phyloP scores from a whole-genome alignment of 148 eudicot genomes.

The Bassia scoparia region DNA sequence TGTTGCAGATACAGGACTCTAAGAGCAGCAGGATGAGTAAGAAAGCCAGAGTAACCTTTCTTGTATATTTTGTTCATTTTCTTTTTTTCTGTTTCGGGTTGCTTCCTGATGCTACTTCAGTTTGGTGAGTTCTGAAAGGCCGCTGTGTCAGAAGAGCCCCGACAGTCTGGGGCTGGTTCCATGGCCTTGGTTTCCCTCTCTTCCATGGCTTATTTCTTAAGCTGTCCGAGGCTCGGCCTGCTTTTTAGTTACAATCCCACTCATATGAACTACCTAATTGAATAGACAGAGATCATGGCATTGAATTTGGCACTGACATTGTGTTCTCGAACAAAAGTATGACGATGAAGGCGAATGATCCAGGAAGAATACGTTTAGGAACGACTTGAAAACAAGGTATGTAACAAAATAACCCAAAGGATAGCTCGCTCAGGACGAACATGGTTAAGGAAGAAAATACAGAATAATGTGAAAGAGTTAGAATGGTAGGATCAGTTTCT shows the following conservation, averaged over 20 bases:
- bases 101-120: conserved; percentile 44
- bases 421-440: conserved; percentile 72
- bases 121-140: conserved; percentile 45
- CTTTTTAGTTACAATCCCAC: conserved; percentile 78
- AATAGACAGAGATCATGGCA: conserved; percentile 78
- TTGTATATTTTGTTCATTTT: conserved; percentile 54
- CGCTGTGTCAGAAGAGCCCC: conserved; percentile 50
- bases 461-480: conserved; percentile 84
- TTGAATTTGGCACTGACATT: conserved; percentile 87
- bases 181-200: conserved; percentile 52
- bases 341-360: conserved; percentile 75
- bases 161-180: conserved; percentile 32
- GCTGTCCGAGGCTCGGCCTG: conserved; percentile 74
- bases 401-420: conserved; percentile 69
- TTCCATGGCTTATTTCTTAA: conserved; percentile 38
- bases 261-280: conserved; percentile 69
- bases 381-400: conserved; percentile 63
- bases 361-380: conserved; percentile 62
- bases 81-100: conserved; percentile 25
- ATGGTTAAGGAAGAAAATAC: conserved; percentile 73
- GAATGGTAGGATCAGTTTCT: conserved; percentile 75
- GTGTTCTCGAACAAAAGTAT: conserved; percentile 88
- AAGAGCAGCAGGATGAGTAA: conserved; percentile 58
- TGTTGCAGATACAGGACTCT: conserved; percentile 80
- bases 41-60: conserved; percentile 67